A percentile compares a stretch with the other conserved stretches of the same genome.
Evolutionary conservation across 805 yeast genomes (phyloP).

Genomic region (Candida pini): DNA sequence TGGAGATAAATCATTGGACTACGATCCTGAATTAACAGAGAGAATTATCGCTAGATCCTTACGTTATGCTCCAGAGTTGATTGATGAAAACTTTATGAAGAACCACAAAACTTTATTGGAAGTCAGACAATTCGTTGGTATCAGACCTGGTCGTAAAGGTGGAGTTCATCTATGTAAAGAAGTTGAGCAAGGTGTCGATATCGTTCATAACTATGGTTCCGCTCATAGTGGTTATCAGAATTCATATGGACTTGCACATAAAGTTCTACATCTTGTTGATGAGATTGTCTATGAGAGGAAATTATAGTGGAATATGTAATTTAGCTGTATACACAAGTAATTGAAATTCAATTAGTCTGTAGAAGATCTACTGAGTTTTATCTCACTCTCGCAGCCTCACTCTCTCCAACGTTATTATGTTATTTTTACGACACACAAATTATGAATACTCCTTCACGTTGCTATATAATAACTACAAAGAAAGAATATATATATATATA

Average conservation of each 20-base stretch:
- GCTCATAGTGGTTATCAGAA: slow-evolving; percentile 73
- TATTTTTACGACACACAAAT: too few species aligned
- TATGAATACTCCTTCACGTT: too few species aligned
- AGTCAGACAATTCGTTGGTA: slow-evolving; percentile 56
- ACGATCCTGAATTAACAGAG: slow-evolving; percentile 43
- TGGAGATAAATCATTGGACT: slow-evolving; percentile 21
- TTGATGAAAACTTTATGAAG: slow-evolving; percentile 17
- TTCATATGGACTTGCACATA: slow-evolving; percentile 22
- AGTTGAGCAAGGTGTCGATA: slow-evolving; percentile 20
- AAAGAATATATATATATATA: too few species aligned
- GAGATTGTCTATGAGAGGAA: slow-evolving; percentile 5
- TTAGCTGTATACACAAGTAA: too few species aligned
- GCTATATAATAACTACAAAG: too few species aligned
- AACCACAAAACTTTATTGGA: slow-evolving; percentile 42
- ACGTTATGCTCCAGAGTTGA: slow-evolving; percentile 47
- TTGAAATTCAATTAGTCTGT: too few species aligned
- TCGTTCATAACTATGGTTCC: slow-evolving; percentile 67
- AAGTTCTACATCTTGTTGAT: slow-evolving; percentile 17
- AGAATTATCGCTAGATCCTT: slow-evolving; percentile 38
- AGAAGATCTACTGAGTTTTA: too few species aligned
- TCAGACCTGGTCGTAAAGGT: slow-evolving; percentile 60
- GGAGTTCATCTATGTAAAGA: slow-evolving; percentile 44
- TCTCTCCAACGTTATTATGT: too few species aligned
- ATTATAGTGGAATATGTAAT: neutral
- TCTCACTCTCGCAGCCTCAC: too few species aligned